These are phyloP conservation scores for Coleophoma crateriformis DNA, from an alignment of 2,329 filamentous ascomycete genomes.

Conservation along the genomic window DNA sequence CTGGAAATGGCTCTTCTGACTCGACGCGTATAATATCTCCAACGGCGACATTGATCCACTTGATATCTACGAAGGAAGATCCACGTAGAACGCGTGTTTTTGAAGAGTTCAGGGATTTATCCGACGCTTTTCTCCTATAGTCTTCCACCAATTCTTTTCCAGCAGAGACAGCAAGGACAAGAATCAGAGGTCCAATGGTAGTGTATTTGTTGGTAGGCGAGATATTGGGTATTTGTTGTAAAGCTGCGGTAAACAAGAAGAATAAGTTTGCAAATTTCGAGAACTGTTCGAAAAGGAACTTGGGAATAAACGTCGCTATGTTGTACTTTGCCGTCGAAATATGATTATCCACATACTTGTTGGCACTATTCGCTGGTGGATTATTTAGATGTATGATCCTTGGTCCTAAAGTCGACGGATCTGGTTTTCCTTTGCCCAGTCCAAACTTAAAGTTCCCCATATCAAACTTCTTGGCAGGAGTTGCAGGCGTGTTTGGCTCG, in stretches of 20 bases:
- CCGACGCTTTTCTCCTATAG: constrained; percentile 80
- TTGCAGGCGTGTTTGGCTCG: constrained; percentile 36
- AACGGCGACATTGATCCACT: constrained; percentile 90
- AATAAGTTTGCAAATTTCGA: constrained; percentile 99
- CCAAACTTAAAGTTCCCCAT: constrained; percentile 86
- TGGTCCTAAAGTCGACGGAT: constrained; percentile 86
- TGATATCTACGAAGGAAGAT: constrained; percentile 77
- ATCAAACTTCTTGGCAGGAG: constrained; percentile 52
- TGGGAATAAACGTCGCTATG: constrained; percentile 83
- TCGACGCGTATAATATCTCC: constrained; percentile 91
- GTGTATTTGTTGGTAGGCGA: constrained; percentile 95
- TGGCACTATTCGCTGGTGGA: constrained; percentile 79
- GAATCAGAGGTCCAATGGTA: constrained; percentile 86
- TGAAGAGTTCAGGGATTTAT: constrained; percentile 82
- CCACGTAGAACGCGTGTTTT: constrained; percentile 79
- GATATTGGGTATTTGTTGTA: constrained; percentile 93
- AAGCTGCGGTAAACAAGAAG: constrained; percentile 92
- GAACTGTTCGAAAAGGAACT: constrained; percentile 97
- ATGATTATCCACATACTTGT: constrained; percentile 94
- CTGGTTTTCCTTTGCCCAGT: constrained; percentile 76
- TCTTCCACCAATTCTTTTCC: constrained; percentile 94
- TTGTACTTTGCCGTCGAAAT: constrained; percentile 99
- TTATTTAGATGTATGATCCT: constrained; percentile 96
- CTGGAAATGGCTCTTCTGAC: constrained; percentile 91
- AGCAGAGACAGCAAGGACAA: constrained; percentile 91